Conservation (phyloP, 2,329 filamentous ascomycete genomes). For the Daldinia sp. region DNA sequence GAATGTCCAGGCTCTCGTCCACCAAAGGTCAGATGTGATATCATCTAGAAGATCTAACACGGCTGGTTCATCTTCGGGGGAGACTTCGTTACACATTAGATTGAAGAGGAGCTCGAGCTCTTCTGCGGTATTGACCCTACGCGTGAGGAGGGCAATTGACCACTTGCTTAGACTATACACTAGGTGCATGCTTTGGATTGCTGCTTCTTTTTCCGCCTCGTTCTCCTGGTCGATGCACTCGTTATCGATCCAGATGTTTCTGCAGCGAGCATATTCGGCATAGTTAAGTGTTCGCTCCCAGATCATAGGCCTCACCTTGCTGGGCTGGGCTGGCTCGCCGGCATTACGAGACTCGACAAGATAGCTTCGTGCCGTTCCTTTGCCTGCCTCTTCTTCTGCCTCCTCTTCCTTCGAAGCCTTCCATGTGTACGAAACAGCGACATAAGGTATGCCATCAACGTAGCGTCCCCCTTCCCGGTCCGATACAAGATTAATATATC, state of each 20-base stretch:
- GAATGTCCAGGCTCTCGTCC: conserved; percentile 51
- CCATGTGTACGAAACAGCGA: conserved; percentile 51
- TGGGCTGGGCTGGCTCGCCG: conserved; percentile 42
- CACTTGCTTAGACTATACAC: conserved; percentile 47
- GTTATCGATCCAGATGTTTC: conserved; percentile 49
- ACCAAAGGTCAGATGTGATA: conserved; percentile 49
- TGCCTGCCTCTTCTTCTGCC: conserved; percentile 25
- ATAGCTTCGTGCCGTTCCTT: conserved; percentile 37
- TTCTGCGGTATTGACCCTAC: conserved; percentile 41
- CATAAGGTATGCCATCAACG: conserved; percentile 39
- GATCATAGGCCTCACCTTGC: conserved; percentile 46
- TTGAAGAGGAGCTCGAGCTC: conserved; percentile 46
- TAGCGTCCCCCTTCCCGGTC: conserved; percentile 32
- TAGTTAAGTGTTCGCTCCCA: conserved; percentile 47
- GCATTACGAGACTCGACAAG: conserved; percentile 44
- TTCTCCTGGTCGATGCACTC: conserved; percentile 50
- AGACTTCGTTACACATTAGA: conserved; percentile 43
- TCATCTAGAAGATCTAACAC: conserved; percentile 44
- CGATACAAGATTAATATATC: conserved; percentile 43
- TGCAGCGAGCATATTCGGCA: conserved; percentile 45
- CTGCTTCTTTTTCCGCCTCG: conserved; percentile 45
- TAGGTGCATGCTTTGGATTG: conserved; percentile 51
- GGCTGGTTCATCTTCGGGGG: conserved; percentile 40
- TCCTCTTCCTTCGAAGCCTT: conserved; percentile 45
- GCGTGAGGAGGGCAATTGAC: conserved; percentile 49